Conservation (phyloP, 805 yeast species). For the Debaryomyces castellii region DNA sequence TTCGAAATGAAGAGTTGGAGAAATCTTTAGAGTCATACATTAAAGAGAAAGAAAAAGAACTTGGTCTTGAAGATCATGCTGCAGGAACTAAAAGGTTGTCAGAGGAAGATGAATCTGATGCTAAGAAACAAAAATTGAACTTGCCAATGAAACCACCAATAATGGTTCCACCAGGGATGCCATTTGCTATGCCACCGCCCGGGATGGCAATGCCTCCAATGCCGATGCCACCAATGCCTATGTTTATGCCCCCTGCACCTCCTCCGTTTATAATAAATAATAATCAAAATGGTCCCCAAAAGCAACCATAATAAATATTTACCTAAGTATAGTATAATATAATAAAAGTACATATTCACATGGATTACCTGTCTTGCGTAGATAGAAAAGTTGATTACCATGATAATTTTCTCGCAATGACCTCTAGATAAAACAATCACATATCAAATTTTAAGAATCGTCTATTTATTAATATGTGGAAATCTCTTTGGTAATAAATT, state of each 20-base stretch:
- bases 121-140: conserved; percentile 26
- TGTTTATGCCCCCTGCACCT: conserved; percentile 21
- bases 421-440: too few relatives aligned
- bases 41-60: conserved; percentile 29
- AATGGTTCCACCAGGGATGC: conserved; percentile 22
- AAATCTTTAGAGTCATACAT: conserved; percentile 53
- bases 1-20: conserved; percentile 59
- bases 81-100: conserved; percentile 17
- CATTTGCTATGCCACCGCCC: conserved; percentile 13
- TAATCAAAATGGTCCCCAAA: not conserved
- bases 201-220: conserved; percentile 16
- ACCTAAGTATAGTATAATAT: too few relatives aligned
- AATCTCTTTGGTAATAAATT: too few relatives aligned
- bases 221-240: conserved; percentile 21
- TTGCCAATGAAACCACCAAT: conserved; percentile 17
- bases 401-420: too few relatives aligned
- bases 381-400: too few relatives aligned
- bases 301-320: not conserved
- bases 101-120: conserved; percentile 16
- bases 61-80: conserved; percentile 31
- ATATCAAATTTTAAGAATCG: too few relatives aligned
- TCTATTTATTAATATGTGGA: too few relatives aligned
- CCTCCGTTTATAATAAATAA: conserved; percentile 2
- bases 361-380: too few relatives aligned
- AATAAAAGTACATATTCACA: too few relatives aligned